Base-by-base conservation (phyloP, 2,329 filamentous ascomycete species). In the Metarhizium robertsii region DNA sequence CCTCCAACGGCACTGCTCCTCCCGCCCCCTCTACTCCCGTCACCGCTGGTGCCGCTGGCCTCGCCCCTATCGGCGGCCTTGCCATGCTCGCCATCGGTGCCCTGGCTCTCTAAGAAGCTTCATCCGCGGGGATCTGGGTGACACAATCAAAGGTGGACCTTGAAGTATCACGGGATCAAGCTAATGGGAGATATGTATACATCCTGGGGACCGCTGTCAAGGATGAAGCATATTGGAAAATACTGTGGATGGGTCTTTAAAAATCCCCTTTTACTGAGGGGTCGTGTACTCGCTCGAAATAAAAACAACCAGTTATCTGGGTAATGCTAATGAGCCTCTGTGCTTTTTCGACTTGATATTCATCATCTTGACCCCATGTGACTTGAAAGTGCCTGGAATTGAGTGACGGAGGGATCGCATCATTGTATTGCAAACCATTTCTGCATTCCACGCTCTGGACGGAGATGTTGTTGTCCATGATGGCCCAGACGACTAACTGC, bases 71-170 rank as follows among this genome's bases (percentile, higher is more conserved):
- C 25, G 67, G 68, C n/a, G 67, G 60, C 53, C 53, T 69, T 20
- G 70, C 66, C 62, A 62, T 71, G 60, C 60, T 67, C 50, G 66
- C 61, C 50, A 56, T 70, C 50, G 67, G 60, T 57, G 68, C 62
- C 56, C 55, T 72, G 59, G 69, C 70, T 60, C 68, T 73, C 67
- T 73, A 72, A 71, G 42, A 52, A 49, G 47, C 43, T 55, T 53
- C 32, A 16, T 14, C 30, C 30, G 14, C 14, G 25, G 30, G 45
- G 25, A 48, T 20, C 30, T 30, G 6, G 6, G 20, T 30, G 45
- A 20, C 45, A 30, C 11, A 2, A 30, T 13, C 16, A 16, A 30
- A 11, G 6, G 8, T 30, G 45, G 45, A 34, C 32, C 10, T 25
- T 25, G 25, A 25, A 25, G 25, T 25, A 25, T 25, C 25, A 4